Percentiles rank a stretch among this genome's conserved stretches.
Evolutionary conservation across 208 protist species (phyloP).

Genomic region (Leishmania major): DNA sequence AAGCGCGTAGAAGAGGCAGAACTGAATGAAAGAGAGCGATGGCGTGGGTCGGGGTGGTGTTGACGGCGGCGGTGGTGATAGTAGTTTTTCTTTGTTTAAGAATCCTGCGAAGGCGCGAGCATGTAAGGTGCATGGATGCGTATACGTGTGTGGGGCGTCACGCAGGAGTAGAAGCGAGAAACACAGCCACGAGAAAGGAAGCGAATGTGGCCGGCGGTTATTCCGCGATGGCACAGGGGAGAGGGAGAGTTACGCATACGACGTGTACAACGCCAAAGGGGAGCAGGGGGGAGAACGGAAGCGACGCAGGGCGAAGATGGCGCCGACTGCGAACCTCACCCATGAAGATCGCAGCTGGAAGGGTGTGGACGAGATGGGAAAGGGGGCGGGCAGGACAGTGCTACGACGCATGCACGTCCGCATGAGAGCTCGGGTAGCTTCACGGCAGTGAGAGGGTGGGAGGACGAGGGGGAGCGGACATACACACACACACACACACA

Average conservation of each 20-base stretch:
- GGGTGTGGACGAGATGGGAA: background rate
- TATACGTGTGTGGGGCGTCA: background rate
- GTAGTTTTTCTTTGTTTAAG: background rate
- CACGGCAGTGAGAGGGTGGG: background rate
- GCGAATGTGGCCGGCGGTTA: background rate
- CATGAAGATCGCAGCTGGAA: background rate
- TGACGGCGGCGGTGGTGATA: background rate
- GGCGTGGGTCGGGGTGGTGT: background rate
- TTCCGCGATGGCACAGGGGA: background rate
- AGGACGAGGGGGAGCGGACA: background rate
- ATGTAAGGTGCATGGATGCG: background rate
- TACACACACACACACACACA: background rate
- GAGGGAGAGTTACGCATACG: background rate
- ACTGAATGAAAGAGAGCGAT: background rate
- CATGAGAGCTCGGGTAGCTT: background rate
- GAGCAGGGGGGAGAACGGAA: background rate
- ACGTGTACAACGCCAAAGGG: background rate
- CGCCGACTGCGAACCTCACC: too few species aligned
- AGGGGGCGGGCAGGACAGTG: background rate
- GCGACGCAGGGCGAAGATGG: too few species aligned
- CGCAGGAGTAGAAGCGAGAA: background rate
- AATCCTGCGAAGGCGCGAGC: background rate
- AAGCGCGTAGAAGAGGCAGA: background rate
- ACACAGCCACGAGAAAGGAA: background rate
- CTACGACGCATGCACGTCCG: background rate